These are phyloP conservation scores for Hanseniaspora lindneri DNA, from an alignment of 805 yeast genomes.

Conservation along the genomic window DNA sequence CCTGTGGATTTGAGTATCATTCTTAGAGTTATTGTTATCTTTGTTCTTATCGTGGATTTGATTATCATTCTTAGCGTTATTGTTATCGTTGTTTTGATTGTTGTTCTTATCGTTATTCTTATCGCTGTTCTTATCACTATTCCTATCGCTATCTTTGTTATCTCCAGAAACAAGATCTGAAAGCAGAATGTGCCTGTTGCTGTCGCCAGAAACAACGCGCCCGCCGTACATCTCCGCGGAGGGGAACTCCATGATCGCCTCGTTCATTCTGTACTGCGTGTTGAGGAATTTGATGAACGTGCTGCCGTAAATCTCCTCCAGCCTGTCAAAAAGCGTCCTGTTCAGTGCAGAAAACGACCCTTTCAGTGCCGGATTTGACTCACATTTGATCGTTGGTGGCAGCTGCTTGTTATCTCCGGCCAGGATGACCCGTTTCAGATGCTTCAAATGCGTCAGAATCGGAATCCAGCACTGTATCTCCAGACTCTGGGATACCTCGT, in stretches of 20 bases:
- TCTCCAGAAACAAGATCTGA: conserved; percentile 12
- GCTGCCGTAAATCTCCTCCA: conserved; percentile 40
- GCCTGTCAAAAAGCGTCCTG: conserved; percentile 67
- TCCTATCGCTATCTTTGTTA: no score
- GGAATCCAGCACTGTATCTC: conserved; percentile 98
- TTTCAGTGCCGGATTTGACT: not conserved
- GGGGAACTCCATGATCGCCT: conserved; percentile 64
- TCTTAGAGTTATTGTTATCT: no score
- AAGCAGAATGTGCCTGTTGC: conserved; percentile 43
- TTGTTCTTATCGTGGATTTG: no score
- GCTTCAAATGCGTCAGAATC: conserved; percentile 48
- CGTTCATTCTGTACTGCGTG: conserved; percentile 81
- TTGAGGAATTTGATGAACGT: conserved; percentile 48
- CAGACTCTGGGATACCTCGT: conserved; percentile 86
- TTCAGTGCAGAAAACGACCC: conserved; percentile 25
- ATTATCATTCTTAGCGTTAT: no score
- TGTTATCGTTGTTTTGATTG: no score
- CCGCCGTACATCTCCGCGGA: conserved; percentile 54
- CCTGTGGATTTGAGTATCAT: conserved; percentile 38
- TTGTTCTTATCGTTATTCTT: no score
- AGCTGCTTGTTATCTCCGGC: conserved; percentile 92
- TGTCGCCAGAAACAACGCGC: conserved; percentile 47
- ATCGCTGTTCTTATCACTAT: no score
- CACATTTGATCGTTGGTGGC: conserved; percentile 75
- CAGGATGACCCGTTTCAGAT: conserved; percentile 45